Evolutionary conservation across 129 eudicot genomes (phyloP), one percentile per base, ranked within the genome.

Genomic region (Scalesia atractyloides): DNA sequence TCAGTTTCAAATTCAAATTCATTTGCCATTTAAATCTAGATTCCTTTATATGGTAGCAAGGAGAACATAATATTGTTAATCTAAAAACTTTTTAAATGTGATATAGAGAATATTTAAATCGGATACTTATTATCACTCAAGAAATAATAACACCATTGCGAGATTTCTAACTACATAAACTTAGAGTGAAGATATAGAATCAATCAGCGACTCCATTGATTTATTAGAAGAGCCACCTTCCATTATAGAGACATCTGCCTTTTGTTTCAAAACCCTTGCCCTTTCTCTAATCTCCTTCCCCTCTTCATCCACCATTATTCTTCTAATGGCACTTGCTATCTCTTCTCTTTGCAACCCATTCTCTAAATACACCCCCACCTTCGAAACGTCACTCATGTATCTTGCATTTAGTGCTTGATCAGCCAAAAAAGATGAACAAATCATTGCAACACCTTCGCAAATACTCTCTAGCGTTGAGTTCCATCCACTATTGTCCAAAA

Each of bases 401-500:
- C 86, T 54, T 0, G 85, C 61, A 68, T 82, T 68, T 10, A 85
- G 20, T 7, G 66, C 16, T 48, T 88, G 94, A 75, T 88, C 94
- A 0, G 36, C 49, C 44, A 75, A 20, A n/a, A 18, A 51, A 17
- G 89, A 82, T 18, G 50, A 51, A 17, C 87, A 84, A 8, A 87
- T 76, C 90, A 87, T 87, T 3, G 87, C 77, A 7, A 84, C 83
- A 2, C 89, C 94, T 66, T 74, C 87, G 22, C 77, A 74, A 0
- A 88, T 49, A 26, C 90, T 80, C 70, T 88, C 94, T 52, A 88
- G 1, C 0, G 87, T 78, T 8, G 94, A 88, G 59, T 88, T 88
- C 90, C 90, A 88, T 10, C 94, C 94, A 11, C 66, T 30, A 41
- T 88, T 7, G 89, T 88, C 84, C 80, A 84, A 67, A 88, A 88